These are phyloP conservation scores for Nemania sp. DNA, from an alignment of 2,329 filamentous ascomycete genomes.

Conservation along the genomic window DNA sequence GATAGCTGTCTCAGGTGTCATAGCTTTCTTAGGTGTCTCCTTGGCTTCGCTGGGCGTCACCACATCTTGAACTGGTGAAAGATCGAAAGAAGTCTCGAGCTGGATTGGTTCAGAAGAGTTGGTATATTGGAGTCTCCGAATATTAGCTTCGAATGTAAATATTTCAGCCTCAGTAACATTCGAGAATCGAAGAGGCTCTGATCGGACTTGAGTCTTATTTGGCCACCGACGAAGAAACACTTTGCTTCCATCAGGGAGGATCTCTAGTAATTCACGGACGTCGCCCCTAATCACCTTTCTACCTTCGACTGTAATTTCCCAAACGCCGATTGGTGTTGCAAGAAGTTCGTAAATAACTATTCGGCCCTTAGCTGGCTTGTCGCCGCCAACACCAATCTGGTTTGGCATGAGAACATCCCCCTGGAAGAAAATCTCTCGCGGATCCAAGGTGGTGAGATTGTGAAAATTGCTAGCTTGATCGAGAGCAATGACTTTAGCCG, in stretches of 20 bases:
- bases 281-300: constrained; percentile 37
- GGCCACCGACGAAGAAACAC: constrained; percentile 32
- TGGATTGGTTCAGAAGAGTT: neutral
- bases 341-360: constrained; percentile 37
- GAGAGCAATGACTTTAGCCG: neutral
- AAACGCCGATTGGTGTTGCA: constrained; percentile 28
- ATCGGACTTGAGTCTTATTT: constrained; percentile 4
- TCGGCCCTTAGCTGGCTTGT: constrained; percentile 10
- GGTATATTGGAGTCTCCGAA: constrained; percentile 1
- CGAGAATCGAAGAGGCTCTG: constrained; percentile 30
- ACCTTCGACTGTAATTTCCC: constrained; percentile 33
- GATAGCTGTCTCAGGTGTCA: neutral
- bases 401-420: constrained; percentile 17
- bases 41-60: neutral
- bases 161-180: constrained; percentile 19
- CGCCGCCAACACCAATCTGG: neutral
- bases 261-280: constrained; percentile 35
- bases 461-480: neutral
- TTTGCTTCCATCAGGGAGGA: constrained; percentile 26
- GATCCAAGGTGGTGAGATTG: neutral
- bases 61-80: constrained; percentile 4
- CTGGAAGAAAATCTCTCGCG: constrained; percentile 21
- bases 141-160: constrained; percentile 24
- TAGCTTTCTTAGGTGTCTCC: neutral
- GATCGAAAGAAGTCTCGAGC: neutral